A percentile compares a stretch with the other conserved stretches of the same genome.
phyloP scores from a whole-genome alignment of 1,139 yeast species.

The Blastobotrys ciferrii region DNA sequence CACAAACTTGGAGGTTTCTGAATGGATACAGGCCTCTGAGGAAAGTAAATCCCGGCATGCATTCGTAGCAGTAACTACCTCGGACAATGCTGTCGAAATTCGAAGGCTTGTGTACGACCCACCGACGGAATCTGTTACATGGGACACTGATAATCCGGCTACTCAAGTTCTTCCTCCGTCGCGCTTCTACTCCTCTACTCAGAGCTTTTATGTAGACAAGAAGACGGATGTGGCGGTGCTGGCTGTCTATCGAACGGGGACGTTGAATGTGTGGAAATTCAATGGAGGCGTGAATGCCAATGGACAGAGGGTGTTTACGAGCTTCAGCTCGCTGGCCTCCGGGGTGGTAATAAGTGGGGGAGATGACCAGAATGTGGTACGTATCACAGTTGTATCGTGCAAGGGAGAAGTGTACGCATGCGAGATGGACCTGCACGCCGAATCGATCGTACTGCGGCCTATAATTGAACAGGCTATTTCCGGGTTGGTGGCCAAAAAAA shows the following conservation, averaged over 20 bases:
- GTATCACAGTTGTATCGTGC: constrained; percentile 20
- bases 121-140: neutral
- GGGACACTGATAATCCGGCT: neutral
- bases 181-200: constrained; percentile 12
- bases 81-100: neutral
- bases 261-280: constrained; percentile 14
- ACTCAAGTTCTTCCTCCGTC: constrained; percentile 4
- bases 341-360: constrained; percentile 15
- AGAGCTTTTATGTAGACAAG: constrained; percentile 10
- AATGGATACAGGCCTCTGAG: constrained; percentile 11
- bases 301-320: constrained; percentile 3
- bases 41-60: neutral
- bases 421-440: constrained; percentile 10
- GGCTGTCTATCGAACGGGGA: constrained; percentile 16
- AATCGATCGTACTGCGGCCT: neutral
- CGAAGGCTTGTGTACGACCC: constrained; percentile 2
- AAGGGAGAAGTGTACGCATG: constrained; percentile 21
- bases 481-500: constrained; percentile 6
- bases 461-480: neutral
- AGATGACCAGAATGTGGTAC: constrained; percentile 10
- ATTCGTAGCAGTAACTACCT: neutral
- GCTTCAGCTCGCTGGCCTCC: constrained; percentile 13
- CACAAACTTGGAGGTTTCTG: constrained; percentile 19
- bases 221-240: constrained; percentile 4
- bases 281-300: neutral